Evolutionary conservation across 1,139 yeast genomes (phyloP).

Genomic region (Debaryomyces sp.): DNA sequence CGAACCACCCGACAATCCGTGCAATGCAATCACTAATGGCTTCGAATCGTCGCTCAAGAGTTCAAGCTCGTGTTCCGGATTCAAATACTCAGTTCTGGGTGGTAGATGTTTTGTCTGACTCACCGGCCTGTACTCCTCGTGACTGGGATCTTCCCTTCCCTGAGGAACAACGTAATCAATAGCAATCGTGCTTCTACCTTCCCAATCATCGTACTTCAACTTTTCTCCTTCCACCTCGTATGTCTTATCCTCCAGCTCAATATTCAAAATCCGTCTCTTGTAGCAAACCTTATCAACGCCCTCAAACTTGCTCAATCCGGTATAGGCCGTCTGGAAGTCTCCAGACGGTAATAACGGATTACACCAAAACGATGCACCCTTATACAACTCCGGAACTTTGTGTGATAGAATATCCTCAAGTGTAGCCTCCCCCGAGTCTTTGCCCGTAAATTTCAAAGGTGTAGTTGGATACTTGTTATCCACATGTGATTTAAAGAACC

Average conservation of each 20-base stretch:
- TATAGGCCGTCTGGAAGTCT: slow-evolving; percentile 50
- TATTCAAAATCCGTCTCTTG: slow-evolving; percentile 37
- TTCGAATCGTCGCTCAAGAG: slow-evolving; percentile 37
- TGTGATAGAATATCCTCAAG: slow-evolving; percentile 30
- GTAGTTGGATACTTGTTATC: slow-evolving; percentile 27
- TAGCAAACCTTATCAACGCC: slow-evolving; percentile 38
- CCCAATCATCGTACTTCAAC: slow-evolving; percentile 44
- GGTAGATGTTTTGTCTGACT: slow-evolving; percentile 43
- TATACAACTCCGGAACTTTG: slow-evolving; percentile 33
- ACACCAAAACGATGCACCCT: slow-evolving; percentile 36
- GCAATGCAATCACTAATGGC: slow-evolving; percentile 57
- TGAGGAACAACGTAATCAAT: slow-evolving; percentile 42
- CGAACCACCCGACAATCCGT: slow-evolving; percentile 67
- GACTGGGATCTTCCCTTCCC: slow-evolving; percentile 23
- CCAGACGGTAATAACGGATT: slow-evolving; percentile 46
- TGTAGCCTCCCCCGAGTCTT: slow-evolving; percentile 14
- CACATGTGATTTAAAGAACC: slow-evolving; percentile 26
- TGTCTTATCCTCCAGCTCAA: slow-evolving; percentile 27
- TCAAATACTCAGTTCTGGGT: slow-evolving; percentile 44
- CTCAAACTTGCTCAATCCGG: slow-evolving; percentile 44
- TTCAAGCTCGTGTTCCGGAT: slow-evolving; percentile 35
- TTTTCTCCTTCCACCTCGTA: slow-evolving; percentile 33
- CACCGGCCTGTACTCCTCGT: slow-evolving; percentile 32
- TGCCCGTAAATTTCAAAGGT: slow-evolving; percentile 25
- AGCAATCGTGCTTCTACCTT: slow-evolving; percentile 43